phyloP scores from a whole-genome alignment of 2,329 filamentous ascomycete genomes.

The Cryphonectria japonica region DNA sequence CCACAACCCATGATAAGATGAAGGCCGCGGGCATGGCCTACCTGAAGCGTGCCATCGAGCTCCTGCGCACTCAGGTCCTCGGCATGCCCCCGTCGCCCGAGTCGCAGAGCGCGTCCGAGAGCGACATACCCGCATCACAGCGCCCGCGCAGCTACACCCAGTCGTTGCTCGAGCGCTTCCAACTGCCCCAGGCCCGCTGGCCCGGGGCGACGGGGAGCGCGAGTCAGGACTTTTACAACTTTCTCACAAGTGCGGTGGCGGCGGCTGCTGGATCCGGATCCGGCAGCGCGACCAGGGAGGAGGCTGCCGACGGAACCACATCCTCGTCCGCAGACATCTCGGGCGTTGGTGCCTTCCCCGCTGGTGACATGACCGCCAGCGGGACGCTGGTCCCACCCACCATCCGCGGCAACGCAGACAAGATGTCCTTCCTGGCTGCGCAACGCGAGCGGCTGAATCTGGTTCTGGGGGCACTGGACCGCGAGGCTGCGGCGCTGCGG shows the following conservation, averaged over 20 bases:
- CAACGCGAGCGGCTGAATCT: slow-evolving; percentile 79
- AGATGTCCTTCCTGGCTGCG: slow-evolving; percentile 74
- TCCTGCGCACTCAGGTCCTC: slow-evolving; percentile 76
- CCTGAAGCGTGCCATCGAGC: slow-evolving; percentile 70
- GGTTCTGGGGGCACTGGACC: slow-evolving; percentile 77
- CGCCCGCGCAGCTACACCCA: slow-evolving; percentile 69
- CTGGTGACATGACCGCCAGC: slow-evolving; percentile 46
- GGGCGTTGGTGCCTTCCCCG: slow-evolving; percentile 39
- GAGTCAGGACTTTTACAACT: slow-evolving; percentile 69
- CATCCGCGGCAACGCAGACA: slow-evolving; percentile 65
- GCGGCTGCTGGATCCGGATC: slow-evolving; percentile 49
- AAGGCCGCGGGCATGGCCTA: slow-evolving; percentile 78
- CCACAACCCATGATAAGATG: slow-evolving; percentile 75
- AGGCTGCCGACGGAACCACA: not conserved
- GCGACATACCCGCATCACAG: slow-evolving; percentile 43
- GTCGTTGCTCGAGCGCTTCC: slow-evolving; percentile 82
- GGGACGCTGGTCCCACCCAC: slow-evolving; percentile 72
- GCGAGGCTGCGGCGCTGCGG: slow-evolving; percentile 70
- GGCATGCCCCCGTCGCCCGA: slow-evolving; percentile 66
- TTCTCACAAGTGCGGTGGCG: slow-evolving; percentile 75
- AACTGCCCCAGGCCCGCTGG: slow-evolving; percentile 72
- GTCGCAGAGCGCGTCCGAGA: slow-evolving; percentile 43
- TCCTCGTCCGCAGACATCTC: slow-evolving; percentile 34
- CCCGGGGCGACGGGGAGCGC: slow-evolving; percentile 33
- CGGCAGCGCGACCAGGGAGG: slow-evolving; percentile 29